phyloP scores from a whole-genome alignment of 2,329 filamentous ascomycete genomes.

The Aspergillus tanneri region DNA sequence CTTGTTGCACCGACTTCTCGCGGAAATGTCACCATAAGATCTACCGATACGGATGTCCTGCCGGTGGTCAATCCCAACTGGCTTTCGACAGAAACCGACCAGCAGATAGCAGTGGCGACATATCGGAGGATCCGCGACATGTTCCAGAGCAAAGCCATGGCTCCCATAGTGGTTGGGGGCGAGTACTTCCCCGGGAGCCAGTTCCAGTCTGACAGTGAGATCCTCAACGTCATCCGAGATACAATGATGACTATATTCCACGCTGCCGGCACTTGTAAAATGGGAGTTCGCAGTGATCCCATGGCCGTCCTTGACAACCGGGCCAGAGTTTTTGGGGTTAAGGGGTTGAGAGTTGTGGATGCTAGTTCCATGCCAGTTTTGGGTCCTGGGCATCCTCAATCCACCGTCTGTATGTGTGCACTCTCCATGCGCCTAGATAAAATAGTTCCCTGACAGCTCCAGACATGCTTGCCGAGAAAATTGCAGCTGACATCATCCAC shows the following conservation, averaged over 20 bases:
- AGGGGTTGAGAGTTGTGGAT: conserved; percentile 38
- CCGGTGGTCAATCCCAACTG: conserved; percentile 52
- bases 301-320: conserved; percentile 36
- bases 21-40: conserved; percentile 47
- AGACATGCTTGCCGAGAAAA: conserved; percentile 48
- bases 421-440: neutral
- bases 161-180: conserved; percentile 31
- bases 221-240: conserved; percentile 38
- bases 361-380: conserved; percentile 39
- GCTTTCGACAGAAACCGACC: conserved; percentile 45
- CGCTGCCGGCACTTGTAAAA: conserved; percentile 34
- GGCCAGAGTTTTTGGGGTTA: conserved; percentile 34
- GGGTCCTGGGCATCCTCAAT: conserved; percentile 45
- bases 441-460: conserved; percentile 5
- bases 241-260: conserved; percentile 34
- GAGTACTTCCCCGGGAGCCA: conserved; percentile 42
- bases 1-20: conserved; percentile 43
- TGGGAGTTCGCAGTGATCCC: conserved; percentile 27
- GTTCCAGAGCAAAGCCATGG: conserved; percentile 30
- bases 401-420: conserved; percentile 37
- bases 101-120: conserved; percentile 45
- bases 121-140: conserved; percentile 46
- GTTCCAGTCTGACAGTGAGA: conserved; percentile 44
- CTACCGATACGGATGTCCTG: conserved; percentile 28
- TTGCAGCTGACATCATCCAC: conserved; percentile 33